Evolutionary conservation across 1,284 basidiomycete genomes (phyloP).

Genomic region (Ganoderma lingzhi): DNA sequence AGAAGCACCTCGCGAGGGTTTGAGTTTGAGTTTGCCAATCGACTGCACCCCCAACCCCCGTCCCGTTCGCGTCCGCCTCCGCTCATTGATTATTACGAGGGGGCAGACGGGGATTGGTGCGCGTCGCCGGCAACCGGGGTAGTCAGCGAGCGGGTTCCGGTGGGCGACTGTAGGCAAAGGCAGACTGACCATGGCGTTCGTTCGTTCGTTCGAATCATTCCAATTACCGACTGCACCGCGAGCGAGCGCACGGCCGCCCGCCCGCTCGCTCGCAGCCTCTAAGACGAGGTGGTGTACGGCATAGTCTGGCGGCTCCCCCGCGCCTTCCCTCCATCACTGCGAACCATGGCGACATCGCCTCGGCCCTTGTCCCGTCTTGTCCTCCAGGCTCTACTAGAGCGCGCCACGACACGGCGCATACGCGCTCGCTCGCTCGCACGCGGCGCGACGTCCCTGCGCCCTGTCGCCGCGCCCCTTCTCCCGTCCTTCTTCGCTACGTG

Average conservation of each 20-base stretch:
- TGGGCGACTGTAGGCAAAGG: constrained; percentile 12
- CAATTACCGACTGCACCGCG: constrained; percentile 7
- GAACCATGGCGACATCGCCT: neutral
- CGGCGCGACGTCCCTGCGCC: constrained; percentile 6
- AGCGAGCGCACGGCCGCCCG: neutral
- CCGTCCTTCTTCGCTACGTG: neutral
- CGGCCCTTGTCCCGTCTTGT: neutral
- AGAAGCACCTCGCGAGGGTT: neutral
- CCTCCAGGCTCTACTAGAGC: constrained; percentile 4
- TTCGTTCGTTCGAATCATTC: neutral
- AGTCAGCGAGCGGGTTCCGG: constrained; percentile 15
- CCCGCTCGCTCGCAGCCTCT: neutral
- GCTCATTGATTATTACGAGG: neutral
- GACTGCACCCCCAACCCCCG: neutral
- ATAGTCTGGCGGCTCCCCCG: constrained; percentile 11
- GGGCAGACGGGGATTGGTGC: neutral
- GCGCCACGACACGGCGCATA: neutral
- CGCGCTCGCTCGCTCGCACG: neutral
- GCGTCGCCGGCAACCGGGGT: constrained; percentile 5
- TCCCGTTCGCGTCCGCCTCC: neutral
- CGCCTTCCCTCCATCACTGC: constrained; percentile 3
- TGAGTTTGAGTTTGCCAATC: neutral
- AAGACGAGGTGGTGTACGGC: constrained; percentile 14
- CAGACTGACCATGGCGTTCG: constrained; percentile 4
- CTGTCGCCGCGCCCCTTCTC: constrained; percentile 1